Evolutionary conservation across 345 rosid genomes (phyloP).

Genomic region (Luvunga scandens): DNA sequence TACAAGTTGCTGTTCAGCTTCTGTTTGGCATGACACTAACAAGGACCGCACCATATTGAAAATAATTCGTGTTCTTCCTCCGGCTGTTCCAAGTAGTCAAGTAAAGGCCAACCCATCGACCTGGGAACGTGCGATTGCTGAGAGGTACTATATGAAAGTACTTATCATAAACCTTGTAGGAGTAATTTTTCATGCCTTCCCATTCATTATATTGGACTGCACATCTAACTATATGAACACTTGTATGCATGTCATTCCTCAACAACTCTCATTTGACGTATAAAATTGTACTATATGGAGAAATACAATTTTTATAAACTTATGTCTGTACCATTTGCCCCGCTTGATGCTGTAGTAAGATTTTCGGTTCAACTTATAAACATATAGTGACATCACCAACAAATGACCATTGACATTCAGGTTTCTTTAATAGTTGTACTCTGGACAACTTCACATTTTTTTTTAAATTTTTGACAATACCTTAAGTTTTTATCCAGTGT

Average conservation of each 20-base stretch:
- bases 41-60: slow-evolving; percentile 85
- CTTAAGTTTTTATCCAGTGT: neutral
- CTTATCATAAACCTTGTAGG: neutral
- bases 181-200: neutral
- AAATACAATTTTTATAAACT: neutral
- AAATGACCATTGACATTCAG: neutral
- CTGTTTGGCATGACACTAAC: slow-evolving; percentile 89
- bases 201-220: neutral
- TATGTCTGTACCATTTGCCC: neutral
- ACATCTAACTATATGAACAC: neutral
- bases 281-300: neutral
- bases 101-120: slow-evolving; percentile 71
- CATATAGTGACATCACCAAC: neutral
- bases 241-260: neutral
- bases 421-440: neutral
- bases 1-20: slow-evolving; percentile 98
- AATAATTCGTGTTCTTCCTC: slow-evolving; percentile 95
- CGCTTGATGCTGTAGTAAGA: neutral
- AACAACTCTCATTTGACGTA: neutral
- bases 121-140: slow-evolving; percentile 99
- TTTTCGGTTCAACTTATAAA: neutral
- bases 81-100: slow-evolving; percentile 81
- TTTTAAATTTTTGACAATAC: rapidly evolving
- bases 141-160: slow-evolving; percentile 54
- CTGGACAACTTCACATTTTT: neutral